These are phyloP conservation scores for Leccinum fallax DNA, from an alignment of 1,284 basidiomycete genomes.

Conservation along the genomic window DNA sequence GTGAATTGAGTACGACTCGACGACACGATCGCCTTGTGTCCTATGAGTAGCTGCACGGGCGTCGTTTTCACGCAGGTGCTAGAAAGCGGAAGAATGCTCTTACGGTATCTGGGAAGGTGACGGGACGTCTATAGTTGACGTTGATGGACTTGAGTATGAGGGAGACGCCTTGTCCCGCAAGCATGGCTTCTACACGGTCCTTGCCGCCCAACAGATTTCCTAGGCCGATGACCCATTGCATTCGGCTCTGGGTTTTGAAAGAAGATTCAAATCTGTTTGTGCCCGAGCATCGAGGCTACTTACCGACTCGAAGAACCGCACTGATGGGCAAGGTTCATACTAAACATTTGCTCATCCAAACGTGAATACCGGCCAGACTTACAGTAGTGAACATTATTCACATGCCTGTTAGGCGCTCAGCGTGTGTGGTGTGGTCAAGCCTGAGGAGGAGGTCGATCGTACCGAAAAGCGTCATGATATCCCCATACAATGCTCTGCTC, in stretches of 20 bases:
- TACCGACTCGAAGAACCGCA: conserved; percentile 70
- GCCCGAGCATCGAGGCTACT: conserved; percentile 1
- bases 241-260: conserved; percentile 49
- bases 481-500: conserved; percentile 76
- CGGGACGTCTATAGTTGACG: conserved; percentile 65
- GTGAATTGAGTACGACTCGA: conserved; percentile 47
- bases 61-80: conserved; percentile 1
- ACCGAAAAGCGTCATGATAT: conserved; percentile 76
- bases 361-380: conserved; percentile 10
- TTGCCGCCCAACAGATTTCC: conserved; percentile 62
- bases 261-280: not conserved
- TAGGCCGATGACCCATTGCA: conserved; percentile 61
- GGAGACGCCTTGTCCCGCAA: conserved; percentile 62
- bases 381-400: conserved; percentile 78
- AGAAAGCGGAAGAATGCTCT: conserved; percentile 22
- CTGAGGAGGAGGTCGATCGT: conserved; percentile 26
- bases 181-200: conserved; percentile 52
- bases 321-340: conserved; percentile 33
- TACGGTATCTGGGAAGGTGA: conserved; percentile 73
- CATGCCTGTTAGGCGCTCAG: conserved; percentile 51
- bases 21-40: conserved; percentile 45
- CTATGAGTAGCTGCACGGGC: conserved; percentile 56
- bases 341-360: not conserved
- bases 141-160: conserved; percentile 72
- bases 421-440: not conserved